Percentiles rank a stretch among this genome's conserved stretches.
Evolutionary conservation across 805 yeast species (phyloP).

Genomic region (Starmerella stellata): DNA sequence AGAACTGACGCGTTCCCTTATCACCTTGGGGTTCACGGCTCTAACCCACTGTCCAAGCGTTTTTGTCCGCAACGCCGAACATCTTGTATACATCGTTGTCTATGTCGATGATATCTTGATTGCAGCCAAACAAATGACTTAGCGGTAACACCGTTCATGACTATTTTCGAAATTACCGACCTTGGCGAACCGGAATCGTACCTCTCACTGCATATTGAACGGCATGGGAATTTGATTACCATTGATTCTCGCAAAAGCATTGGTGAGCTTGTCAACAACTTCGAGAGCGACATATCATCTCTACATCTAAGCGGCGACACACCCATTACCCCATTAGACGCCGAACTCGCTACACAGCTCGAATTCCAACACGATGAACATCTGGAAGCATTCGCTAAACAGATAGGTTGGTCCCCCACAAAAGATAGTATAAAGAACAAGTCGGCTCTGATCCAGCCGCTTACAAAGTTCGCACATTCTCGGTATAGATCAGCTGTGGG

Average conservation of each 20-base stretch:
- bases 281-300: neutral
- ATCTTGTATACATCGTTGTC: neutral
- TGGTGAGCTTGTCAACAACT: neutral
- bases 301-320: neutral
- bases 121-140: too few species aligned
- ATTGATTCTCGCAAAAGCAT: neutral
- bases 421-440: neutral
- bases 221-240: neutral
- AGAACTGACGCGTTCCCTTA: neutral
- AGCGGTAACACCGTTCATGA: too few species aligned
- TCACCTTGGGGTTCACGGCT: neutral
- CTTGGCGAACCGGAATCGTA: neutral
- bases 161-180: neutral
- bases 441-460: neutral
- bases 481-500: slow-evolving; percentile 1
- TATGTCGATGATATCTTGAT: slow-evolving; percentile 2
- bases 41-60: neutral
- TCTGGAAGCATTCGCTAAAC: neutral
- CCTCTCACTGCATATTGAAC: neutral
- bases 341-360: neutral
- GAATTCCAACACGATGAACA: neutral
- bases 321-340: neutral
- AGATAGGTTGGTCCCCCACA: too few species aligned
- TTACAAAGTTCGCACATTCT: neutral
- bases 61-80: neutral